Evolutionary conservation across 148 eudicot species (phyloP), one percentile per base, ranked within the genome.

Genomic region (Hydrangea macrophylla): DNA sequence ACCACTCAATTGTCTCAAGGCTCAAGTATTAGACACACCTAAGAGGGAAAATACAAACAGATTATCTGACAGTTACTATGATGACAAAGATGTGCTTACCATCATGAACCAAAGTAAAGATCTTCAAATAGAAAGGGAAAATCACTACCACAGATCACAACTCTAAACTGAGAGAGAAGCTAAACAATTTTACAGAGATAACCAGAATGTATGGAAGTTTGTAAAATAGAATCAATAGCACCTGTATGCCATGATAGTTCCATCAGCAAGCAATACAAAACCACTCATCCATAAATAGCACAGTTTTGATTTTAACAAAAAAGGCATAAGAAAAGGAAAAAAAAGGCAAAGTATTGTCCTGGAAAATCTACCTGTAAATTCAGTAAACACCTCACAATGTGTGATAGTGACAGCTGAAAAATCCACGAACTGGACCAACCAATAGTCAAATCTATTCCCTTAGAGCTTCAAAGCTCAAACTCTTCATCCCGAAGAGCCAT

Each of bases 401-500:
- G 62, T 51, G 22, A 60, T 61, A 26, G 11, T 45, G 9, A 60
- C 20, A 28, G 22, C 22, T 26, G 28, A n/a, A 27, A 12, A 26
- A 25, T 12, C 54, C 17, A 25, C 57, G 64, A 39, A 20, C 53
- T 26, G 42, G 48, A 62, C 35, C 68, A 60, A 33, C 59, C 33
- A 51, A 24, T 69, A 39, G 27, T 24, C 67, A 51, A 45, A 8
- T 18, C 55, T 5, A 24, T 17, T 18, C 25, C 8, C 35, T 2
- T 10, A 65, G n/a, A 65, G 42, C 55, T 67, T 82, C 81, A 89
- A 69, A 89, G 96, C 78, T 89, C 96, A 64, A 86, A 89, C 63
- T 89, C 96, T 68, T 89, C 96, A 40, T 85, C 90, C n/a, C 84
- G 66, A 56, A 90, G 90, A 61, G 96, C 98, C 89, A 93, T 73